phyloP scores from a whole-genome alignment of 306 rosid genomes.

The Vigna reflexopilosa region DNA sequence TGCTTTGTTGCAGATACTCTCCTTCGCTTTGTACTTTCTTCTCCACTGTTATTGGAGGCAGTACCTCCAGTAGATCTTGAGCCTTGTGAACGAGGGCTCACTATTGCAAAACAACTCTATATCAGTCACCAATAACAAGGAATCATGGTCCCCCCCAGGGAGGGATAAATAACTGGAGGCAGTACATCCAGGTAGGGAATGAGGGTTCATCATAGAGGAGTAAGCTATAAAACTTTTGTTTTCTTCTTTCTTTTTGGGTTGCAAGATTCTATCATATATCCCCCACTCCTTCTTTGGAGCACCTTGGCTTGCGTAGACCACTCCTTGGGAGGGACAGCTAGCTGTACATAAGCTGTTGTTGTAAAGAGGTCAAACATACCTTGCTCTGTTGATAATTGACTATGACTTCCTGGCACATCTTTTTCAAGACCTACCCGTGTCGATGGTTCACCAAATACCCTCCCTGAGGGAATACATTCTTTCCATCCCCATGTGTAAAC shows the following conservation, averaged over 20 bases:
- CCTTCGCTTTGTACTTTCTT: constrained; percentile 77
- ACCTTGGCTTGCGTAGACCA: constrained; percentile 14
- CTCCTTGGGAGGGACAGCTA: constrained; percentile 32
- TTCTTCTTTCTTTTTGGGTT: constrained; percentile 13
- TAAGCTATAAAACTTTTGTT: neutral
- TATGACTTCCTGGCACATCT: constrained; percentile 59
- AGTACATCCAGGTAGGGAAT: constrained; percentile 24
- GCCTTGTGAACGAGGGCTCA: constrained; percentile 66
- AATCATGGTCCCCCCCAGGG: constrained; percentile 33
- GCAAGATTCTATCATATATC: neutral
- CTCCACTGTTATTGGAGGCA: constrained; percentile 56
- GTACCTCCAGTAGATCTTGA: constrained; percentile 59
- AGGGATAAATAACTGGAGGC: constrained; percentile 19
- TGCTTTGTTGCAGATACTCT: constrained; percentile 68
- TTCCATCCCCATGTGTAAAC: constrained; percentile 95
- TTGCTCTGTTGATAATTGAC: constrained; percentile 63
- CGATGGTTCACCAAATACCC: constrained; percentile 62
- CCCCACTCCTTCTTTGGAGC: constrained; percentile 16
- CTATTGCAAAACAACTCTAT: constrained; percentile 52
- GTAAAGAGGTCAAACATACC: constrained; percentile 51
- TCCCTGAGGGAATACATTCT: constrained; percentile 92
- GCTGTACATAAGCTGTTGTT: constrained; percentile 5
- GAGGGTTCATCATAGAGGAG: constrained; percentile 35
- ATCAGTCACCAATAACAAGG: constrained; percentile 29
- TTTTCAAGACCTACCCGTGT: constrained; percentile 52